Conservation (phyloP, 1,284 basidiomycete genomes). For the Vanrija sp. region DNA sequence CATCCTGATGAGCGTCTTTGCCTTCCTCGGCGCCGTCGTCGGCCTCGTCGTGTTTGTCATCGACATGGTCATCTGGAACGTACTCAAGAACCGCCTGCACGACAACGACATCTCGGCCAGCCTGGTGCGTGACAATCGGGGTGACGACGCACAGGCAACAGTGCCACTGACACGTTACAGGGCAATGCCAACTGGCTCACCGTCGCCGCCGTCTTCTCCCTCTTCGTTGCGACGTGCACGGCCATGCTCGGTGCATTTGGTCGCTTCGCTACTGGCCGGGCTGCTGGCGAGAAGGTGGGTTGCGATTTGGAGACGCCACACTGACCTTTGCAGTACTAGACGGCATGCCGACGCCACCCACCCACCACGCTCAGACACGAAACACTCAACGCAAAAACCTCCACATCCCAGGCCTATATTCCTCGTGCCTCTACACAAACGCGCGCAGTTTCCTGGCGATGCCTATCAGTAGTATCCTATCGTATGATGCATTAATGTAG, state of each 20-base stretch:
- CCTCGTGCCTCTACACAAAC: not conserved
- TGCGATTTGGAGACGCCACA: not conserved
- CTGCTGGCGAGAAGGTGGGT: slow-evolving; percentile 46
- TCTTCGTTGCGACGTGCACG: slow-evolving; percentile 63
- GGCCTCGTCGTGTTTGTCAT: slow-evolving; percentile 67
- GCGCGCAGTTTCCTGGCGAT: too few species aligned
- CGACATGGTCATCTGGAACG: slow-evolving; percentile 73
- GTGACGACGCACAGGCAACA: not conserved
- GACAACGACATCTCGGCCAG: slow-evolving; percentile 51
- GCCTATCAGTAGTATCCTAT: not conserved
- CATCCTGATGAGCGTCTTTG: slow-evolving; percentile 66
- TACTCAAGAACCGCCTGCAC: slow-evolving; percentile 60
- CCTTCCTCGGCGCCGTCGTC: slow-evolving; percentile 61
- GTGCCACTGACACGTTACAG: slow-evolving; percentile 7
- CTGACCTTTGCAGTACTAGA: not conserved
- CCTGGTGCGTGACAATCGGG: slow-evolving; percentile 49
- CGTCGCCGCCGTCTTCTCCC: slow-evolving; percentile 64
- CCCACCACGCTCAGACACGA: too few species aligned
- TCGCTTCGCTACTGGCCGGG: slow-evolving; percentile 51
- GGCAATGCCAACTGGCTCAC: slow-evolving; percentile 58
- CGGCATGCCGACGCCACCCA: not conserved
- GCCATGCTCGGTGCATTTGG: slow-evolving; percentile 66
- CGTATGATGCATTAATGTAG: not conserved
- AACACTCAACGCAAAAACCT: not conserved
- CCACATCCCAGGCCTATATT: not conserved